Percentiles rank a stretch among this genome's conserved stretches.
phyloP scores from a whole-genome alignment of 208 protist species.

The Kentomonas sorsogonicus region DNA sequence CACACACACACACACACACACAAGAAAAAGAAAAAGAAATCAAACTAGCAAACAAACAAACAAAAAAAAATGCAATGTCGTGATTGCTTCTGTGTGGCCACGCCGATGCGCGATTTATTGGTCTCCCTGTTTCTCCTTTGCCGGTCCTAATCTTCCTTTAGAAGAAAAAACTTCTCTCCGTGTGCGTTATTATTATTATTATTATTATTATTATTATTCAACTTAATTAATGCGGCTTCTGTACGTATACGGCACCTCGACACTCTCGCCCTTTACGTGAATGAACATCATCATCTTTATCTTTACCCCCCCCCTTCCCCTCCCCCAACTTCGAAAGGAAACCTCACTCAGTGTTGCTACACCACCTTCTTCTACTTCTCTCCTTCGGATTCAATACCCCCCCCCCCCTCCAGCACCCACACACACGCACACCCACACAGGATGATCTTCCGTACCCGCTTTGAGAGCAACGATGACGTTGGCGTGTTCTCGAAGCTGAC shows the following conservation, averaged over 20 bases:
- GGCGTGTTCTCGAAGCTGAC: conserved; percentile 99
- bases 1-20: conserved; percentile 4
- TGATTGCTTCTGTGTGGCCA: too few relatives aligned
- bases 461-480: conserved; percentile 99
- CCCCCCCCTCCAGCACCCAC: not conserved
- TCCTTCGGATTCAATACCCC: not conserved
- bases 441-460: conserved; percentile 94
- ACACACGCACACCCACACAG: not conserved
- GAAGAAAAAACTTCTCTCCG: not conserved
- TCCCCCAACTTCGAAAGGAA: not conserved
- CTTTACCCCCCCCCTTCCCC: not conserved
- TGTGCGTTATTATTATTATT: conserved; percentile 4
- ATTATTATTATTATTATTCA: conserved; percentile 1
- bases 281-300: not conserved
- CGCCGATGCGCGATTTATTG: too few relatives aligned
- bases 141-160: too few relatives aligned
- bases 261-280: not conserved
- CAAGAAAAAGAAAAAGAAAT: too few relatives aligned
- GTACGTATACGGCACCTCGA: not conserved
- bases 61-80: too few relatives aligned
- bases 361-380: not conserved
- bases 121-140: too few relatives aligned
- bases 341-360: not conserved
- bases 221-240: not conserved
- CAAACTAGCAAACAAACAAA: too few relatives aligned